Percentiles rank a stretch among this genome's conserved stretches.
Conservation (phyloP, 495 filamentous ascomycete species). For the Xylaria cubensis region DNA sequence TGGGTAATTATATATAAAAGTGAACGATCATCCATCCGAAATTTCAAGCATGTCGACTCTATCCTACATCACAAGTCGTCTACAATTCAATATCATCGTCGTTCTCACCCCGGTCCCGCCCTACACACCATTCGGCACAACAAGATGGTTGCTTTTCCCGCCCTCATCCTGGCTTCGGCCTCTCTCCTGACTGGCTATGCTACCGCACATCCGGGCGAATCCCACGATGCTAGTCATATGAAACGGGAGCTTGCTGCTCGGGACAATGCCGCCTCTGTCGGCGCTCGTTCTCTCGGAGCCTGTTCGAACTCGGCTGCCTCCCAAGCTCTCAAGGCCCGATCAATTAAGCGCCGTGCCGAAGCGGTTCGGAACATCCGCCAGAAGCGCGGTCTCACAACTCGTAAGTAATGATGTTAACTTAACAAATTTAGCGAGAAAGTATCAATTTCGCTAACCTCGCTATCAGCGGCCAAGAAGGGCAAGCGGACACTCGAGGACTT, state of each 20-base stretch:
- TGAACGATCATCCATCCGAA: background rate
- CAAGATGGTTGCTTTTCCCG: conserved; percentile 42
- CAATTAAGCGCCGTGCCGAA: conserved; percentile 44
- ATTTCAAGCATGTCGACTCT: background rate
- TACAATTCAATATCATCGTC: background rate
- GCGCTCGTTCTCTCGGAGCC: conserved; percentile 45
- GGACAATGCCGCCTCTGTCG: conserved; percentile 40
- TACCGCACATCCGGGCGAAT: conserved; percentile 46
- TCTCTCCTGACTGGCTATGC: conserved; percentile 32
- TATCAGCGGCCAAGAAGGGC: conserved; percentile 35
- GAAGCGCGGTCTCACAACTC: conserved; percentile 55
- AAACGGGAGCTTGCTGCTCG: conserved; percentile 45
- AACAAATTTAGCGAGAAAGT: background rate
- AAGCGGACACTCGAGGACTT: conserved; percentile 52
- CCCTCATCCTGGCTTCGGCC: conserved; percentile 34
- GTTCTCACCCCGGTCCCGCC: background rate
- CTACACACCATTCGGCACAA: background rate
- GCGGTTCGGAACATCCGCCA: conserved; percentile 52
- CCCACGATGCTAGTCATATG: conserved; percentile 41
- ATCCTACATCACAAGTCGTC: background rate
- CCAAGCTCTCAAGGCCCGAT: conserved; percentile 41
- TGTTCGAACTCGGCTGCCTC: conserved; percentile 43
- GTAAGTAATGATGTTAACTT: conserved; percentile 39
- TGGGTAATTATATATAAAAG: conserved; percentile 7
- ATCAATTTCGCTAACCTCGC: conserved; percentile 17